Percentiles rank a stretch among this genome's conserved stretches.
Evolutionary conservation across 163 green algal species (phyloP).

Genomic region (Chloromonas sp.): DNA sequence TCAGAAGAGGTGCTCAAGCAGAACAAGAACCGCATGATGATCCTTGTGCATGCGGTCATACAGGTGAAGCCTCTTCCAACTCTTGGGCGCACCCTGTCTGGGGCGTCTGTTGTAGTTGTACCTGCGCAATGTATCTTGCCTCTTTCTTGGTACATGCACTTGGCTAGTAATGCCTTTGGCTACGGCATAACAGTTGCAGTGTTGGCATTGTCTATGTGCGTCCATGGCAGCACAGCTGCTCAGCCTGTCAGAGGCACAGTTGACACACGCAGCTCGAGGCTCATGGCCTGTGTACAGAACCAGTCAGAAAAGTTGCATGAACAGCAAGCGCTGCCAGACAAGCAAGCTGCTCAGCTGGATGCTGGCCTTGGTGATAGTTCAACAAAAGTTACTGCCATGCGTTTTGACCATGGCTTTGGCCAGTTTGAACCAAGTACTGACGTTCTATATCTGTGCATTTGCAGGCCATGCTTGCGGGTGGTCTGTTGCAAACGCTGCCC

Average conservation of each 20-base stretch:
- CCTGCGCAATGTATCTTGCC: no score
- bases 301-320: background rate
- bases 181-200: no score
- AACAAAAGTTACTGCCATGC: no score
- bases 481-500: constrained; percentile 70
- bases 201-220: background rate
- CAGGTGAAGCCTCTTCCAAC: constrained; percentile 33
- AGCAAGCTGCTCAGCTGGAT: background rate
- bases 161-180: no score
- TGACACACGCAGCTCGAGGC: background rate
- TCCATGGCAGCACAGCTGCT: background rate
- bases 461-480: constrained; percentile 72
- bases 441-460: background rate
- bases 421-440: background rate
- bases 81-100: no score
- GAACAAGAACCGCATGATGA: constrained; percentile 54
- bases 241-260: no score
- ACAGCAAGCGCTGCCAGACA: background rate
- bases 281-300: background rate
- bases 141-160: no score
- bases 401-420: no score
- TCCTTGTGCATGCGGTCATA: constrained; percentile 62
- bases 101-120: no score
- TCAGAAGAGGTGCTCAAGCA: constrained; percentile 50
- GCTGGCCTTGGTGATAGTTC: no score